Conservation (phyloP, 1,284 basidiomycete genomes). For the Calocybe gambosa region DNA sequence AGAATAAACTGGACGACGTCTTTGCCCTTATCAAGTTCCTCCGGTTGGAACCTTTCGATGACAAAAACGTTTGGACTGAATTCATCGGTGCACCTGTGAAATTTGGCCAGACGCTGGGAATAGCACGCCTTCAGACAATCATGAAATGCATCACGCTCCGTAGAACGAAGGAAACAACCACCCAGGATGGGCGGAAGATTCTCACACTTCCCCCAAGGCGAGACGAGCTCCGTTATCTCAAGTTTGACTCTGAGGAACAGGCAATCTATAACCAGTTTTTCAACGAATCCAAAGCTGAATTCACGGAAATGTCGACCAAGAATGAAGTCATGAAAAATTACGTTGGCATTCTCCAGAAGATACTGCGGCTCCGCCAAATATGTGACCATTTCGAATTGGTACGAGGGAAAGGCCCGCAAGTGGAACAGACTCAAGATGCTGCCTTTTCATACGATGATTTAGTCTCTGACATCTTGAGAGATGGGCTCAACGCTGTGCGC, state of each 20-base stretch:
- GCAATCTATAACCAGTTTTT: conserved; percentile 86
- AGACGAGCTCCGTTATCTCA: conserved; percentile 81
- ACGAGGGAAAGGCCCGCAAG: conserved; percentile 59
- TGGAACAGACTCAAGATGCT: conserved; percentile 31
- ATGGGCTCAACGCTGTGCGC: conserved; percentile 75
- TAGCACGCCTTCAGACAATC: conserved; percentile 91
- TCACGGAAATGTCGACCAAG: conserved; percentile 79
- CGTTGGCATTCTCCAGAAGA: conserved; percentile 94
- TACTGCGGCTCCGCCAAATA: conserved; percentile 91
- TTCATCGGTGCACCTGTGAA: conserved; percentile 91
- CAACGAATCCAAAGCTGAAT: conserved; percentile 84
- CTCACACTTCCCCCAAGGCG: conserved; percentile 83
- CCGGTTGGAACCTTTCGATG: conserved; percentile 87
- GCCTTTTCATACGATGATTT: conserved; percentile 67
- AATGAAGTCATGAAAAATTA: conserved; percentile 97
- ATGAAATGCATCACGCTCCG: conserved; percentile 97
- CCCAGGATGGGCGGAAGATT: conserved; percentile 78
- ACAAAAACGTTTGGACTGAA: conserved; percentile 88
- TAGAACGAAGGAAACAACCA: conserved; percentile 88
- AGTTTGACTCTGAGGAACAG: conserved; percentile 81
- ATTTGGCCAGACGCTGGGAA: conserved; percentile 84
- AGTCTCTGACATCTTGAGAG: conserved; percentile 63
- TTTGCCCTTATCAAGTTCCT: conserved; percentile 94
- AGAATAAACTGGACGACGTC: conserved; percentile 96
- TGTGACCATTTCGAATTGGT: conserved; percentile 96